phyloP scores from a whole-genome alignment of 2,329 filamentous ascomycete species.

The Purpureocillium lavendulum region DNA sequence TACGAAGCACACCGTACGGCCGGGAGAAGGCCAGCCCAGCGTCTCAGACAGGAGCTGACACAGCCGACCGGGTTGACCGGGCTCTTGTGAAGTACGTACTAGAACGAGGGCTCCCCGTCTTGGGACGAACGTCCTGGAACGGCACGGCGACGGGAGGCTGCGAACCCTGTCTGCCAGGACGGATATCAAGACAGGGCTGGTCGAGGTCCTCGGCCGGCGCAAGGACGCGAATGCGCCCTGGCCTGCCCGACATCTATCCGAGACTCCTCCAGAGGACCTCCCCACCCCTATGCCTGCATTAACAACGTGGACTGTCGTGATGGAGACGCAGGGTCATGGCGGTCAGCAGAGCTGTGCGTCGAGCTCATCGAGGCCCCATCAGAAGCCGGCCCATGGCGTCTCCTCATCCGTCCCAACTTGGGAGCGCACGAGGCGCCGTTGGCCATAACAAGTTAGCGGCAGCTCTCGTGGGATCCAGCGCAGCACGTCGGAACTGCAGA shows the following conservation, averaged over 20 bases:
- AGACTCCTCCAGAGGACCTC: not conserved
- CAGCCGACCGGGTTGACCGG: not conserved
- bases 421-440: not conserved
- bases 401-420: not conserved
- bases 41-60: not conserved
- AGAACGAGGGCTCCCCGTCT: too few species aligned
- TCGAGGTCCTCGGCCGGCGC: too few species aligned
- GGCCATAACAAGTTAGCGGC: conserved; percentile 1
- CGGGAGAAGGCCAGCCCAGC: not conserved
- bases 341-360: conserved; percentile 1
- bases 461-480: conserved; percentile 5
- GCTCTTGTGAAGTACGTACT: not conserved
- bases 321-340: not conserved
- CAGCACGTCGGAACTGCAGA: conserved; percentile 8
- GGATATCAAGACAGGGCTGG: not conserved
- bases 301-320: not conserved
- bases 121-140: too few species aligned
- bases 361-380: not conserved
- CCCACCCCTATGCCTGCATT: not conserved
- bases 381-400: not conserved
- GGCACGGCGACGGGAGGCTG: too few species aligned
- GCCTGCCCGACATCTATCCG: not conserved
- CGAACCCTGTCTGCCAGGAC: not conserved
- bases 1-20: not conserved
- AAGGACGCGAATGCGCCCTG: not conserved